phyloP scores from a whole-genome alignment of 1,284 basidiomycete species.

The Schizophyllum amplum region DNA sequence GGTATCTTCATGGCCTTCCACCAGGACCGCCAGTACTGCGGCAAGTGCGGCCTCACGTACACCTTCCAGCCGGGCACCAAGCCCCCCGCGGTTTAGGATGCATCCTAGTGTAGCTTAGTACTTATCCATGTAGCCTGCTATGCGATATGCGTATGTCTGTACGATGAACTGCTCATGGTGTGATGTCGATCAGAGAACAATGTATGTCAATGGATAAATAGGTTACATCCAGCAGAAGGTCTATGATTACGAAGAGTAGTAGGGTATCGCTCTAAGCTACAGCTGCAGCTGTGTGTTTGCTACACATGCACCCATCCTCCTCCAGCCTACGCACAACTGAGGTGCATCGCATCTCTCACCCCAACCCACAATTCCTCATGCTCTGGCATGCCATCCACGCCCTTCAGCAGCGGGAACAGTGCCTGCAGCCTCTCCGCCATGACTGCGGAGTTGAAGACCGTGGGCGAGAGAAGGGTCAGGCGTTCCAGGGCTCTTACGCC shows the following conservation, averaged over 20 bases:
- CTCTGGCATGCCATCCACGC: slow-evolving; percentile 20
- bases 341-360: slow-evolving; percentile 6
- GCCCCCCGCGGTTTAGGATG: slow-evolving; percentile 61
- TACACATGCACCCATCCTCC: background rate
- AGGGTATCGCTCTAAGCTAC: no score
- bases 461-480: slow-evolving; percentile 19
- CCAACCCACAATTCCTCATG: slow-evolving; percentile 17
- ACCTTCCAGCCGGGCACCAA: slow-evolving; percentile 78
- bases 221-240: no score
- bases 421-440: slow-evolving; percentile 18
- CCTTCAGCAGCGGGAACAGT: slow-evolving; percentile 23
- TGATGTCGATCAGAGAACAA: no score
- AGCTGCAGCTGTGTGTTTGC: no score
- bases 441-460: slow-evolving; percentile 12
- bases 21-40: slow-evolving; percentile 92
- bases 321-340: background rate
- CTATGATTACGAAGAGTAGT: no score
- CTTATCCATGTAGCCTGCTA: background rate
- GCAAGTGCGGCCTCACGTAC: slow-evolving; percentile 90
- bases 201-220: no score
- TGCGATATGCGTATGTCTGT: background rate
- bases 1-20: slow-evolving; percentile 98
- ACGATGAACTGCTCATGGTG: background rate
- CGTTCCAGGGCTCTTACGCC: background rate
- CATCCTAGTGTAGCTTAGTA: background rate